Percentiles rank a stretch among this genome's conserved stretches.
Evolutionary conservation across 2,329 filamentous ascomycete species (phyloP).

Genomic region (Exserohilum rostratum): DNA sequence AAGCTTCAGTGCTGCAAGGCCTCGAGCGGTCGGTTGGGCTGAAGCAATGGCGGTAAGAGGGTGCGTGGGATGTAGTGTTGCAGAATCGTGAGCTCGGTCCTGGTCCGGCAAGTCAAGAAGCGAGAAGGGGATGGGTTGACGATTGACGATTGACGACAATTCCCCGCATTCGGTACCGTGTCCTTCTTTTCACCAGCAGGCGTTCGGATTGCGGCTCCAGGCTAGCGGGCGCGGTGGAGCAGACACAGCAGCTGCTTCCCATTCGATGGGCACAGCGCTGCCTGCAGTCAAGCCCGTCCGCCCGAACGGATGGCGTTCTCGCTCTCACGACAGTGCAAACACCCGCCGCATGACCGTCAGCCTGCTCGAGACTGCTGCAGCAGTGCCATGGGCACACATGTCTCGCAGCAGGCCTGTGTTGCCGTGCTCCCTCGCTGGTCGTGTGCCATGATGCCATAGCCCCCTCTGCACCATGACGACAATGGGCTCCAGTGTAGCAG

Average conservation of each 20-base stretch:
- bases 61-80: conserved; percentile 32
- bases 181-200: conserved; percentile 39
- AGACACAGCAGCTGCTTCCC: conserved; percentile 32
- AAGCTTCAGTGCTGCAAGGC: conserved; percentile 9
- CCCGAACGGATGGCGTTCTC: conserved; percentile 28
- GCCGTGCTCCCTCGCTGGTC: conserved; percentile 18
- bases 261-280: conserved; percentile 31
- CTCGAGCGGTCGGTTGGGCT: conserved; percentile 15
- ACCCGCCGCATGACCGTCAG: conserved; percentile 7
- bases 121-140: conserved; percentile 35
- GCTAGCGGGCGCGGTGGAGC: conserved; percentile 34
- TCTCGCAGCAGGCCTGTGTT: background rate
- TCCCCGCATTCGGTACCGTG: conserved; percentile 46
- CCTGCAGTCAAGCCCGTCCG: conserved; percentile 32
- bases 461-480: conserved; percentile 31
- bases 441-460: conserved; percentile 33
- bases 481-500: conserved; percentile 15
- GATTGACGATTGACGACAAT: conserved; percentile 28
- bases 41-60: conserved; percentile 30
- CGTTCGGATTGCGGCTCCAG: conserved; percentile 34
- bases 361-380: conserved; percentile 1
- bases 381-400: conserved; percentile 6
- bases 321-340: conserved; percentile 9
- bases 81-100: conserved; percentile 39
- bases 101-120: conserved; percentile 41